Base-by-base conservation (phyloP, 108 stramenopile species). In the Cylindrotheca fusiformis region DNA sequence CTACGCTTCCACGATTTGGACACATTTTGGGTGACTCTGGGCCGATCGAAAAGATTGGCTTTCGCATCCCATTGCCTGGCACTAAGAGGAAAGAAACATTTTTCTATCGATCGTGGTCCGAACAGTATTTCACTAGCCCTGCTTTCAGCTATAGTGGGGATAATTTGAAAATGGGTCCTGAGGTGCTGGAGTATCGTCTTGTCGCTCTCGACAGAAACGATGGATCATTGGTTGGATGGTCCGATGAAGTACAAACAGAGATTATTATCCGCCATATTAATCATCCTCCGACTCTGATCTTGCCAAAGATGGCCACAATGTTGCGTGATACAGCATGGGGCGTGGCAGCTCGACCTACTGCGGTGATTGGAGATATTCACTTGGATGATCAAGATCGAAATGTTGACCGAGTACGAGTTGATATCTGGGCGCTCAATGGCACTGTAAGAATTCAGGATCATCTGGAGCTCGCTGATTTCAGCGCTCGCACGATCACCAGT, bases 331-430 rank as follows among this genome's bases (percentile, higher is more conserved):
- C 52, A 44, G 36, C 60, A 4, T 18, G 32, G 1, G 50, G 32
- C 27, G 20, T 22, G 6, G 58, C 52, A 2, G 26, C 48, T 14
- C 56, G 63, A 25, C 71, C 71, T 8, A 30, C n/a, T 30, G 71
- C 71, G 4, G 41, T 32, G 1, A 27, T 72, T n/a, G 23, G 19
- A 0, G 0, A 63, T 23, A 14, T 41, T 41, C 24, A 63, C 21
- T 4, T 30, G 23, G 63, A 72, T 33, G 56, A 45, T 5, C 18
- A 26, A 12, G 71, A 72, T 41, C 49, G 31, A 19, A 63, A 72
- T 21, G 56, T 72, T 46, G 63, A 72, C 23, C 71, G 63, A 0
- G 53, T 72, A 5, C 55, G 63, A 20, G 57, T 72, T 24, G 71
- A 72, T 52, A 10, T 72, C 6, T 72, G 71, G 71, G 30, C 52